Evolutionary conservation across 495 filamentous ascomycete species (phyloP), one percentile per base, ranked within the genome.

Genomic region (Neurospora tetraspora): DNA sequence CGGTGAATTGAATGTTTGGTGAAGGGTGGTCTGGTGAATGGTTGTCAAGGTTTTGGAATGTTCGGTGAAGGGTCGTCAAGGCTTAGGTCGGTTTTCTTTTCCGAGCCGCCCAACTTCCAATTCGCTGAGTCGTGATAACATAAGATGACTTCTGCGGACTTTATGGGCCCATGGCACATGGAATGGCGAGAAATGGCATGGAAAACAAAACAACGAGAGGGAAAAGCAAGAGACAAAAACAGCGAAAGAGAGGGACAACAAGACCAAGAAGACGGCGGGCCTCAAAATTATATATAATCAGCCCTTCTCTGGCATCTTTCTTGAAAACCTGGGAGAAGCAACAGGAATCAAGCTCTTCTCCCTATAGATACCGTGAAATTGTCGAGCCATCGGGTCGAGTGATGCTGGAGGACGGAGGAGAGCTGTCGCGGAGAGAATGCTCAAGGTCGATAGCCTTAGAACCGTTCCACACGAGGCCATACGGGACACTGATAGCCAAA

Each of bases 111-210:
- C 18, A 43, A n/a, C 0, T n/a, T n/a, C 0, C 7, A 43, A 2
- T 43, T n/a, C 42, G 0, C 3, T 1, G n/a, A 1, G 6, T 8
- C 18, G 16, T 0, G 2, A 43, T 0, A 45, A n/a, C 18, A 10
- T 18, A 18, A 1, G 3, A 45, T n/a, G 42, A n/a, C 42, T 45
- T 8, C 0, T 45, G 18, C 8, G 42, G 42, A 7, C 42, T 1
- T 9, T 1, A 10, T n/a, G 8, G 18, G 3, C 18, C 18, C 43
- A 45, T 45, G 18, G 8, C 43, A 5, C 43, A 8, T 45, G 43
- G 8, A 45, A 20, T 20, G 6, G 1, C 0, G 0, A 11, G 38
- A 11, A 39, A 39, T 12, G 10, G 38, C 38, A 39, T 39, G 16
- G 0, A 8, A 7, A 9, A n/a, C 6, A 18, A 43, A 43, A 43